Percentiles rank a stretch among this genome's conserved stretches.
Evolutionary conservation across 164 flowering plant genomes (phyloP).

Genomic region (Sedum album): DNA sequence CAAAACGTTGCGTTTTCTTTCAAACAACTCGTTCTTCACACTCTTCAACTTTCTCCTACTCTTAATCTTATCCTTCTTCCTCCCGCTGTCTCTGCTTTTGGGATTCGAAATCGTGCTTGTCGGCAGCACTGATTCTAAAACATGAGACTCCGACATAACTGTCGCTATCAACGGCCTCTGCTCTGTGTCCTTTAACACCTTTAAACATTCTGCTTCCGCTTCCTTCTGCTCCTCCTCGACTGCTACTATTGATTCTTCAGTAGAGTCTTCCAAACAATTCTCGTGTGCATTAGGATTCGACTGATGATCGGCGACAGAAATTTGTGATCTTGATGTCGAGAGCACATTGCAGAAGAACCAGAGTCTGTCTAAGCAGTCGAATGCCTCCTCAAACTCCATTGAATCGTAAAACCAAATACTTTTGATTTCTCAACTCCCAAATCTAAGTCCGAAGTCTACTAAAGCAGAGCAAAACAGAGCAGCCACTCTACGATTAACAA

Average conservation of each 20-base stretch:
- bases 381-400: neutral
- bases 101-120: neutral
- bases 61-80: neutral
- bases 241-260: neutral
- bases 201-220: neutral
- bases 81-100: neutral
- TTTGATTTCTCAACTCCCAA: no score
- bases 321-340: neutral
- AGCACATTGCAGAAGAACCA: neutral
- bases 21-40: neutral
- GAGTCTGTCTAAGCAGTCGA: neutral
- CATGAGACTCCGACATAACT: neutral
- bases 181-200: neutral
- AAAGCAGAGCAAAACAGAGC: constrained; percentile 2
- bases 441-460: no score
- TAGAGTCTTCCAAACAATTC: neutral
- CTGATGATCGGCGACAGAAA: neutral
- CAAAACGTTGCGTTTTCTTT: neutral
- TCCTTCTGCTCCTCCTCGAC: neutral
- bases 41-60: neutral
- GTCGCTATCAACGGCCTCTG: neutral
- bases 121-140: neutral
- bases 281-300: no score
- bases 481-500: neutral
- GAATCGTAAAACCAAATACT: neutral